phyloP scores from a whole-genome alignment of 1,284 basidiomycete species.

The Wallemia mellicola region DNA sequence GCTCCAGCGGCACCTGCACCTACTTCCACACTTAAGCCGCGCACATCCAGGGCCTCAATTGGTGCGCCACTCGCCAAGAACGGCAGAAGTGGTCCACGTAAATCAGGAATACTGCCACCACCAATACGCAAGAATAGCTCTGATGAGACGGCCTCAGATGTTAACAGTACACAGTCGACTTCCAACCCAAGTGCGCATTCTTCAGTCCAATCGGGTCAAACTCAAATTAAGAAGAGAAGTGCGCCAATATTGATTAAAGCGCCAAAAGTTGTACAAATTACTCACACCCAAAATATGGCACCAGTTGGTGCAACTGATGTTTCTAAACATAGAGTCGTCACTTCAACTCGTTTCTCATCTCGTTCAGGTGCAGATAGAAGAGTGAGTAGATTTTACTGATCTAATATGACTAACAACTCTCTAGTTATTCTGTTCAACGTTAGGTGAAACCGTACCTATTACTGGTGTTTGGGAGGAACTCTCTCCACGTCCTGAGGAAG shows the following conservation, averaged over 20 bases:
- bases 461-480: not conserved
- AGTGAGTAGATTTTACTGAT: conserved; percentile 19
- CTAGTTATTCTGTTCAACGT: not conserved
- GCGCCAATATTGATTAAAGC: conserved; percentile 27
- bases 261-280: conserved; percentile 40
- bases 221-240: not conserved
- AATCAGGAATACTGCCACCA: not conserved
- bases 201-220: not conserved
- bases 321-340: conserved; percentile 45
- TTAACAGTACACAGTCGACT: not conserved
- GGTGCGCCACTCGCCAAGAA: not conserved
- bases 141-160: not conserved
- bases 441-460: not conserved
- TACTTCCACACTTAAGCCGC: not conserved
- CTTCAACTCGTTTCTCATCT: conserved; percentile 54
- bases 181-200: no score
- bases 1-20: not conserved
- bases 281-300: conserved; percentile 51
- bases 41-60: not conserved
- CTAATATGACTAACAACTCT: not conserved
- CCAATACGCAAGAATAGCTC: not conserved
- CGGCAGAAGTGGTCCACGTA: not conserved
- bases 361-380: conserved; percentile 42
- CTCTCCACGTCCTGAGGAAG: not conserved
- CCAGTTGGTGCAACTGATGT: conserved; percentile 44